These are phyloP conservation scores for Fusarium poae DNA, from an alignment of 2,329 filamentous ascomycete genomes.

Conservation along the genomic window DNA sequence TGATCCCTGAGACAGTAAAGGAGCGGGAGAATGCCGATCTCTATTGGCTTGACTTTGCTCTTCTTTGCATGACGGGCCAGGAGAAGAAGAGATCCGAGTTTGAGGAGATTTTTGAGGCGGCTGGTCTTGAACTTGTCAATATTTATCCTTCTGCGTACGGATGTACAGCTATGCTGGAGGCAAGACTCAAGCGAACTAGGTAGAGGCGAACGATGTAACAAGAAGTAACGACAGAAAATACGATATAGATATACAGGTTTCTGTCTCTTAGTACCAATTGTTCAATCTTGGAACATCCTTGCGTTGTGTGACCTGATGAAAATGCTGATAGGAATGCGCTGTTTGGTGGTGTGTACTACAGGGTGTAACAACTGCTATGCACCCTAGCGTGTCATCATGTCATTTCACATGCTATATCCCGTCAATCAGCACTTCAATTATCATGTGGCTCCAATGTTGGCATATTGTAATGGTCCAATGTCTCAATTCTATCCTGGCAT, in stretches of 20 bases:
- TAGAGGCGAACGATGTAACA: neutral
- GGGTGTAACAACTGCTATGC: neutral
- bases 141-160: slow-evolving; percentile 51
- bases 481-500: neutral
- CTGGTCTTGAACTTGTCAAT: slow-evolving; percentile 52
- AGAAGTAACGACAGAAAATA: neutral
- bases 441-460: neutral
- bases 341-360: neutral
- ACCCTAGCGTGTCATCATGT: neutral
- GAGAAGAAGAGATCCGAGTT: slow-evolving; percentile 52
- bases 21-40: slow-evolving; percentile 45
- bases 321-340: neutral
- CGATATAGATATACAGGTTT: neutral
- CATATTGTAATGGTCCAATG: neutral
- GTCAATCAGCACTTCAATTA: neutral
- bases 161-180: slow-evolving; percentile 52
- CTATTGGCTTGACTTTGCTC: slow-evolving; percentile 52
- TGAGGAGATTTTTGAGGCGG: slow-evolving; percentile 50
- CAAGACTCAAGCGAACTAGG: slow-evolving; percentile 39
- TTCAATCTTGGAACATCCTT: neutral
- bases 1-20: slow-evolving; percentile 52
- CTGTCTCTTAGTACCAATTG: neutral
- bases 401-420: neutral
- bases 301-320: neutral
- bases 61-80: slow-evolving; percentile 51